Evolutionary conservation across 2,329 filamentous ascomycete genomes (phyloP).

Genomic region (Pseudovirgaria hyperparasitica): DNA sequence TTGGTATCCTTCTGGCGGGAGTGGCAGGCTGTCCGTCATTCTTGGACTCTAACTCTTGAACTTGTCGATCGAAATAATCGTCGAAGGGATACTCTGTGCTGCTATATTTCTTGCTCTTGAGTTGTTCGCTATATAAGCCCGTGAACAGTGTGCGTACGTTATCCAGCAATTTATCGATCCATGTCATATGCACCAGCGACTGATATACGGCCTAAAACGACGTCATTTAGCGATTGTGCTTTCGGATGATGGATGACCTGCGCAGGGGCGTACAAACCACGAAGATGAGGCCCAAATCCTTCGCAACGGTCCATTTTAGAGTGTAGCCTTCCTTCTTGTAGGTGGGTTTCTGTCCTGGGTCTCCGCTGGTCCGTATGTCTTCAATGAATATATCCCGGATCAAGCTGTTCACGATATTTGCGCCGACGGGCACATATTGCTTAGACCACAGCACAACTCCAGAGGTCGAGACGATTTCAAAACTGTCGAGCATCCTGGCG

Average conservation of each 20-base stretch:
- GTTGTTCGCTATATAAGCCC: conserved; percentile 75
- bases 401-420: conserved; percentile 80
- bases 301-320: conserved; percentile 82
- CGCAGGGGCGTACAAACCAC: conserved; percentile 48
- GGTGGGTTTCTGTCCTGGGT: conserved; percentile 52
- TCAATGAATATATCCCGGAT: conserved; percentile 97
- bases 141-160: conserved; percentile 89
- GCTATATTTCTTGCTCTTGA: conserved; percentile 69
- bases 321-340: conserved; percentile 92
- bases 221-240: conserved; percentile 4
- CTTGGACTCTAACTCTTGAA: conserved; percentile 63
- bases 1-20: conserved; percentile 12
- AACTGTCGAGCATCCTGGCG: conserved; percentile 72
- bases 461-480: conserved; percentile 91
- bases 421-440: conserved; percentile 66
- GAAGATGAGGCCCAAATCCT: conserved; percentile 90
- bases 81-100: conserved; percentile 75
- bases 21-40: conserved; percentile 20
- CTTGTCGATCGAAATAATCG: conserved; percentile 86
- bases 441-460: conserved; percentile 96
- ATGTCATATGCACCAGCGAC: conserved; percentile 84
- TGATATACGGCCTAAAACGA: conserved; percentile 75
- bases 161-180: conserved; percentile 93
- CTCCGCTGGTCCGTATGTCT: conserved; percentile 59
- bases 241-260: background rate